Base-by-base conservation (phyloP, 2,329 filamentous ascomycete genomes). In the Bipolaris bicolor region DNA sequence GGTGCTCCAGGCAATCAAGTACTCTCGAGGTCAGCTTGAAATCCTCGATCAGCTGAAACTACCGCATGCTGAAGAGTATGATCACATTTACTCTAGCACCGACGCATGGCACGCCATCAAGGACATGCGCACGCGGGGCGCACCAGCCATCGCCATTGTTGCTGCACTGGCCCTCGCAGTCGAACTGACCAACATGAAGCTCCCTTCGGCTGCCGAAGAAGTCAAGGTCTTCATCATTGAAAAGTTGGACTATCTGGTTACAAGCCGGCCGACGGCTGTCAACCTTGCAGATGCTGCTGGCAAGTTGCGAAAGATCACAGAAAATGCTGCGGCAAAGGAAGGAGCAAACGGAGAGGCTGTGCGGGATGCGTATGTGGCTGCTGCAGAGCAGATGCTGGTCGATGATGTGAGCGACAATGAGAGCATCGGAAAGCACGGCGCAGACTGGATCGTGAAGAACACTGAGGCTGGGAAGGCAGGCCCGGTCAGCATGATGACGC, bases 71-170 rank as follows among this genome's bases (percentile, higher is more conserved):
- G 88, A 91, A 70, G 86, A 90, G 75, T 95, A 93, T 75, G 90
- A 94, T 69, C 76, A 84, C 62, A 85, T 94, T 51, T 83, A 83
- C 29, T 90, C 85, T 10, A 85, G 87, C 61, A 84, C 88, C 66
- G 89, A 92, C 77, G 91, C 90, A 36, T 95, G 91, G 79, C 88
- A 92, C 74, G 90, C 89, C 68, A 95, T 95, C 78, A 88, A 87
- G 67, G 84, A 89, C 15, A 95, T 95, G 91, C 87, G 91, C 69
- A 91, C 81, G 52, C 82, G 86, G 50, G 90, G 91, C 39, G 95
- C 95, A 5, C 95, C 95, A 0, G 95, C 95, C 44, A 99, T 99
- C 75, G 95, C 95, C 43, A 98, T 99, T 63, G 95, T 99, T n/a
- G 95, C 95, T 20, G 91, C 90, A 18, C 84, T 99, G 33, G 89